Base-by-base conservation (phyloP, 352 stramenopile species). In the Globisporangium cederbergense region DNA sequence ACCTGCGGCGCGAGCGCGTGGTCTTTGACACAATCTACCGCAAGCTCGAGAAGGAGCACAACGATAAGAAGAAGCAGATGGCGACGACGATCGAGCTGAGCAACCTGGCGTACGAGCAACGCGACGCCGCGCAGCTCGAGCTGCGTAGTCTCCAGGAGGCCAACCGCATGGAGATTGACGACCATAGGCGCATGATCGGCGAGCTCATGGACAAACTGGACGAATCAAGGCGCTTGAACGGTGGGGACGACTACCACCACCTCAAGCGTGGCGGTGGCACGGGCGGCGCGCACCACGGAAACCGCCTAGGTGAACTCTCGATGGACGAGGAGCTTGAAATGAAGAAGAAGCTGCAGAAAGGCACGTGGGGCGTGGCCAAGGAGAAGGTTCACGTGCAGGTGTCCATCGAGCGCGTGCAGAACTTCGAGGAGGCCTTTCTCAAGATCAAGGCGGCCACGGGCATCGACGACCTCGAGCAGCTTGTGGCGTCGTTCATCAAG, bases 51-150 rank as follows among this genome's bases (percentile, higher is more conserved):
- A 85, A 90, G 60, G 91, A 98, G 63, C 87, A 98, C 57, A 87
- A 83, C 38, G 95, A 98, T 61, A 97, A 97, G 69, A 98, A 98
- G 78, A 91, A 96, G 55, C 83, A 97, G 65, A 98, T 98, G 92
- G 96, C 94, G 7, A 78, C 95, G 61, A 92, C 98, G 18, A 98
- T 99, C 60, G 96, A 98, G 75, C 68, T 95, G 38, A 96, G 85
- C 43, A 99, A 99, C 75, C 68, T 97, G 58, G 89, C 91, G 16
- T 98, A 98, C 67, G 93, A 98, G 76, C 83, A 98, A 64, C 83
- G 96, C n/a, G 96, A 99, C 64, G 88, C 92, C 22, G 95, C 91
- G 28, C 90, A 98, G 68, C 64, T 98, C 46, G 94, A 98, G 76
- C 82, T 98, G 38, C 89, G 88, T 38, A 89, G 79, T 6, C 89